Conservation (phyloP, 768 basidiomycete genomes). For the Macrolepiota fuliginosa region DNA sequence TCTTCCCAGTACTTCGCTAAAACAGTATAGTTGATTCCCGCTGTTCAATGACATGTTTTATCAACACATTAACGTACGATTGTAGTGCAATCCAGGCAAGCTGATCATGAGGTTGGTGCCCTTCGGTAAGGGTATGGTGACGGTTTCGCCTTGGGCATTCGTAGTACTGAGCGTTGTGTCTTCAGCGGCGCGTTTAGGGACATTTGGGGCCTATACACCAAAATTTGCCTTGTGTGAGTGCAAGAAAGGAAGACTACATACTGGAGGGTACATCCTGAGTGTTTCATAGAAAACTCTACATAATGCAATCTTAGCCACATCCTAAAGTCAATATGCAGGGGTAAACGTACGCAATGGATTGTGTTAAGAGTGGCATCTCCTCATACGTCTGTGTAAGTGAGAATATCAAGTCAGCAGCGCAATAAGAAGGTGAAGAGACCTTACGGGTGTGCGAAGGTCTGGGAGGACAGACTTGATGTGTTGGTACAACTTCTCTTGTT, state of each 20-base stretch:
- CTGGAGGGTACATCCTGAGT: slow-evolving; percentile 37
- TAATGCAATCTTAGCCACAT: background rate
- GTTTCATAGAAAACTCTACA: slow-evolving; percentile 39
- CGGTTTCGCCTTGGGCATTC: slow-evolving; percentile 34
- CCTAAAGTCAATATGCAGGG: too few relatives aligned
- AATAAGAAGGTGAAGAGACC: background rate
- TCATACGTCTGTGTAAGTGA: slow-evolving; percentile 27
- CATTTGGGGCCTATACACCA: too few relatives aligned
- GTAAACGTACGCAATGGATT: slow-evolving; percentile 27
- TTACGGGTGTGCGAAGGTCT: slow-evolving; percentile 17
- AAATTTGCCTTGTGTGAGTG: too few relatives aligned
- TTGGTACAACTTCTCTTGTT: slow-evolving; percentile 42
- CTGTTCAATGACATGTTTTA: too few relatives aligned
- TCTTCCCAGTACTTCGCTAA: slow-evolving; percentile 47
- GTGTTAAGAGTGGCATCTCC: slow-evolving; percentile 27
- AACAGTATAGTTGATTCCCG: too few relatives aligned
- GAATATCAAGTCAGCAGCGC: background rate
- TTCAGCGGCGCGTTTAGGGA: slow-evolving; percentile 46
- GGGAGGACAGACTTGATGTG: slow-evolving; percentile 29
- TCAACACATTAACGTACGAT: slow-evolving; percentile 33
- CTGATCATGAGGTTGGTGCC: slow-evolving; percentile 36
- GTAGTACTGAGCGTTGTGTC: slow-evolving; percentile 38
- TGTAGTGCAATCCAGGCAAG: slow-evolving; percentile 44
- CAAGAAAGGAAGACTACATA: too few relatives aligned
- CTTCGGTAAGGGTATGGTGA: slow-evolving; percentile 39